Evolutionary conservation across 495 filamentous ascomycete species (phyloP), one percentile per base, ranked within the genome.

Genomic region (Xylaria acuta): DNA sequence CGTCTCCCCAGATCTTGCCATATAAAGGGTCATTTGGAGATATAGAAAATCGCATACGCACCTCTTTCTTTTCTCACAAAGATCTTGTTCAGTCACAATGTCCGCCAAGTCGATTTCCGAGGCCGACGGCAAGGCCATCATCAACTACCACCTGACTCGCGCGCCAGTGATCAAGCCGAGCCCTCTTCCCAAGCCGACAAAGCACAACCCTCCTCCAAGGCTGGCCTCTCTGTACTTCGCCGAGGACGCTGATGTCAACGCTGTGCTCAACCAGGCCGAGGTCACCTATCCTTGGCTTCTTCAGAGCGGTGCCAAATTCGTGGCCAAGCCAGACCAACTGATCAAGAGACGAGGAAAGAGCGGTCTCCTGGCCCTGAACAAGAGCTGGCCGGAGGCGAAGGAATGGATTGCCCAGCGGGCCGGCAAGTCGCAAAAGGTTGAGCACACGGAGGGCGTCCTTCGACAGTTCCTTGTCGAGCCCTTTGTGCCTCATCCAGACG

Each of bases 111-210:
- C 95, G 72, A 98, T 99, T 80, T 84, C 91, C 89, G 96, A 99
- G 86, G 96, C 97, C 88, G 96, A 99, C 86, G 96, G 96, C 90
- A 99, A 99, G 92, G 96, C 96, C 87, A 98, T 99, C 88, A 88
- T 99, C 88, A 98, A 97, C 92, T 99, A 97, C 88, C 96, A 99
- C 90, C 95, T 99, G 88, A 99, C 96, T 76, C 92, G 96, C 79
- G 94, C 96, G 71, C 92, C 95, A 70, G 92, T 97, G 80, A 98
- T 99, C 90, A 97, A 97, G 91, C 94, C 96, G 64, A 94, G 94
- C 78, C 93, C 97, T 83, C 93, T 99, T 32, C 94, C 96, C 75
- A 80, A 89, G 74, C 87, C 93, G 73, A 80, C 90, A 71, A 96
- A 90, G 81, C 96, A 99, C 90, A 98, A 98, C 86, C 86, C 96